Base-by-base conservation (phyloP, 2,329 filamentous ascomycete genomes). In the Escovopsis weberi region DNA sequence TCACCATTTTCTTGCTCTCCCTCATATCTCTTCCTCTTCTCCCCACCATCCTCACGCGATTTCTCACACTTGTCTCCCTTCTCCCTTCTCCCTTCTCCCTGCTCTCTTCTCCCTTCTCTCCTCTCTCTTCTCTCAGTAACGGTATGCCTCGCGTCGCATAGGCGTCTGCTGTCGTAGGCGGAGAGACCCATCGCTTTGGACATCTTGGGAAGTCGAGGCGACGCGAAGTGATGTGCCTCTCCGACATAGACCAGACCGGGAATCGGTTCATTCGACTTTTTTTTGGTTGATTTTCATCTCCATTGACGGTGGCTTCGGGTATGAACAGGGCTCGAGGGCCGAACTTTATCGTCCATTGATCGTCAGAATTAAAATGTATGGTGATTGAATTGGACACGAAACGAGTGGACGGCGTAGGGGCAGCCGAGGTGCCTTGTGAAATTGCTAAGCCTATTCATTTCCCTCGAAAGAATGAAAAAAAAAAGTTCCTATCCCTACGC, bases 381-480 rank as follows among this genome's bases (percentile, higher is more conserved):
- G 40, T 47, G 52, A 45, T 41, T 49, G 40, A 53, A 51, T 48
- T 49, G 47, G 45, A 52, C 53, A 50, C 48, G 50, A 52, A 63
- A 64, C 55, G 63, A 66, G 55, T 55, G 63, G 59, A 65, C 55
- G 59, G 61, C 57, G 55, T 59, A 62, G 55, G 54, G 28, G 56
- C 34, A 44, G 37, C 42, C 42, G 42, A 40, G 42, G 42, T 41
- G 43, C 38, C 35, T 41, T 44, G 45, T 42, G 39, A 46, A 44
- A 46, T 40, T 43, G 45, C 39, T 40, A 44, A 42, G 44, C 44
- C 42, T 41, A 41, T 45, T 45, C 44, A 45, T 45, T 43, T 44
- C 43, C 45, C 44, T 43, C 41, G 26, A 36, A 43, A 43, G 26
- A 36, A 45, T 9, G 47, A 55, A 48, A 43, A 32, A 11, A 32